Base-by-base conservation (phyloP, 768 basidiomycete species). In the Xerocomellus intermedius region DNA sequence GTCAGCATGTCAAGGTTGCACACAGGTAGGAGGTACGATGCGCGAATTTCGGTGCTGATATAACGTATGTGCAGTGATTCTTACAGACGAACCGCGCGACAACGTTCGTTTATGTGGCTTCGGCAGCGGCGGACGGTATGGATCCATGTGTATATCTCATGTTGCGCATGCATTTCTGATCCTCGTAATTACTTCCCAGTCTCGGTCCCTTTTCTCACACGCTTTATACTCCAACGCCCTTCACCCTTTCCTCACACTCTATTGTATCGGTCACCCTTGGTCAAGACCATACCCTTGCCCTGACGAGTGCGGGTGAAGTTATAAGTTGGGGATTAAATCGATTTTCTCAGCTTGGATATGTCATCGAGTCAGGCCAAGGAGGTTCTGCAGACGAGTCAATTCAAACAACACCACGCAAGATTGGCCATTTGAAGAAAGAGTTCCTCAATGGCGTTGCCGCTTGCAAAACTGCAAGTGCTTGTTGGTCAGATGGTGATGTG, bases 241-340 rank as follows among this genome's bases (percentile, higher is more conserved):
- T 91, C 16, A 65, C 79, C 1, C 80, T 83, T 30, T 75, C 88
- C 42, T 72, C 81, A 1, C 76, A 84, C 37, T 74, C 75, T 0
- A 79, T 94, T 30, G 73, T 77, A 7, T 75, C 83, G 14, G 81
- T 98, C 24, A 92, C 94, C 0, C 77, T 94, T 8, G 95, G 92
- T 12, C 96, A 96, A 69, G 97, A 99, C 64, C 97, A 98, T 67
- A 95, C 95, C 0, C 82, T 98, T 28, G 89, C 84, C 1, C 74
- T 98, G 28, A 95, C 94, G 0, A 81, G 76, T 24, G 68, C 79
- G 0, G 94, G 96, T 5, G 91, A 94, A 64, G 83, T 98, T 4
- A 82, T 87, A 37, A 93, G 86, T 22, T 98, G 94, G 91, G 97
- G 93, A 14, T 72, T 92, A 24, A 95, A 95, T 61, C 82, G 93